A percentile compares a stretch with the other conserved stretches of the same genome.
These are phyloP conservation scores for Kalanchoe fedtschenkoi DNA, from an alignment of 164 flowering plant species.

Conservation along the genomic window DNA sequence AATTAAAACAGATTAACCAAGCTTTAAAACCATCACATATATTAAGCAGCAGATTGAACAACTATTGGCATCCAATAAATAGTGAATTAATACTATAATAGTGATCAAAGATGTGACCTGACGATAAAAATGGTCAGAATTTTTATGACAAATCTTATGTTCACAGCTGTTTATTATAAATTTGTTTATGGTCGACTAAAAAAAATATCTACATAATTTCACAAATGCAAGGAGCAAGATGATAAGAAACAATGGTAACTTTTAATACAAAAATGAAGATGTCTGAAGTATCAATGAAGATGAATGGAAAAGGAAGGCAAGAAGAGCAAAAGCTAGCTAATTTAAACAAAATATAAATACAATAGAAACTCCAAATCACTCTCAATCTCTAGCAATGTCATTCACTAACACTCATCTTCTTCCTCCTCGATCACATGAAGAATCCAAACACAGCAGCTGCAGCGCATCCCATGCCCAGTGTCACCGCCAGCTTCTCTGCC, in stretches of 20 bases:
- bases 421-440: background rate
- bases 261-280: background rate
- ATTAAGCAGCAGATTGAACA: background rate
- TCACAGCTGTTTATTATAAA: too few species aligned
- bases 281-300: background rate
- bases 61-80: background rate
- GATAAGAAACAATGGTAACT: too few species aligned
- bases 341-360: background rate
- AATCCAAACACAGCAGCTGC: slow-evolving; percentile 1
- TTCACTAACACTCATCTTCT: background rate
- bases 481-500: background rate
- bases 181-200: too few species aligned
- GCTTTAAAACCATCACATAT: too few species aligned
- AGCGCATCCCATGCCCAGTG: background rate
- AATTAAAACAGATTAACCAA: too few species aligned
- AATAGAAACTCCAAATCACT: background rate
- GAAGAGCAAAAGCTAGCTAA: too few species aligned
- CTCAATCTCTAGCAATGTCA: background rate
- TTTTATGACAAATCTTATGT: too few species aligned
- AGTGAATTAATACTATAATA: too few species aligned
- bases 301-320: background rate
- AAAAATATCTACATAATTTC: too few species aligned
- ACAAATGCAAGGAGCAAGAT: too few species aligned
- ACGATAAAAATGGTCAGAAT: too few species aligned
- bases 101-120: too few species aligned